Evolutionary conservation across 1,284 basidiomycete species (phyloP), one percentile per base, ranked within the genome.

Genomic region (Cystobasidium sp.): DNA sequence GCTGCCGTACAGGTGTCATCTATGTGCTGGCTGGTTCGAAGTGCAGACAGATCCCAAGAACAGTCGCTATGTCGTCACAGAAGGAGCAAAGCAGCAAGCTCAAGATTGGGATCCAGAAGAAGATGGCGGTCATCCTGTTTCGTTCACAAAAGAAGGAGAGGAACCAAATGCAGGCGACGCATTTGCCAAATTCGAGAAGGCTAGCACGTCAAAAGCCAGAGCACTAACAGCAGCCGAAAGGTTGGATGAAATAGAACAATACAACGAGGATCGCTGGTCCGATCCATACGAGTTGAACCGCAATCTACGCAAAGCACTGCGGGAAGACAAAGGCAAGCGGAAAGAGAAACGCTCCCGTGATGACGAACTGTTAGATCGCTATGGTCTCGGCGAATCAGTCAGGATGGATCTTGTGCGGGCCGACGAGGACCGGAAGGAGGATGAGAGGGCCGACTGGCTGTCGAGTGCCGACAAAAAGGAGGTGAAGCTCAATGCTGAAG

Each of bases 1-100:
- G 8, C n/a, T 31, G 1, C 12, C 16, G 22, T 41, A 14, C 24
- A 66, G 64, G 85, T 99, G 97, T 81, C 93, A 97, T 81, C 84
- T 96, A 1, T 99, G 97, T 80, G 88, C 88, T 75, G 89, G 89
- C 24, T 94, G 91, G 91, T 98, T 99, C 77, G 95, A 97, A 84
- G 94, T 99, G 69, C 88, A 94, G 77, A 99, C 97, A 1, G 97
- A 99, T 81, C 97, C 95, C 0, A 91, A 96, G 93, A 97, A 97
- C 79, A 94, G 96, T 0, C 88, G 90, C 22, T 99, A 99, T 81
- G 89, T 96, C n/a, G 94, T 98, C 0, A 86, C 88, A 3, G 90
- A 89, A 37, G 97, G 97, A 7, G 96, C 94, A 10, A 86, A 90
- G 74, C 89, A 91, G 82, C 94, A 99, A 83, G 89, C 93, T 61